Base-by-base conservation (phyloP, 2,329 filamentous ascomycete genomes). In the Byssochlamys sp. region DNA sequence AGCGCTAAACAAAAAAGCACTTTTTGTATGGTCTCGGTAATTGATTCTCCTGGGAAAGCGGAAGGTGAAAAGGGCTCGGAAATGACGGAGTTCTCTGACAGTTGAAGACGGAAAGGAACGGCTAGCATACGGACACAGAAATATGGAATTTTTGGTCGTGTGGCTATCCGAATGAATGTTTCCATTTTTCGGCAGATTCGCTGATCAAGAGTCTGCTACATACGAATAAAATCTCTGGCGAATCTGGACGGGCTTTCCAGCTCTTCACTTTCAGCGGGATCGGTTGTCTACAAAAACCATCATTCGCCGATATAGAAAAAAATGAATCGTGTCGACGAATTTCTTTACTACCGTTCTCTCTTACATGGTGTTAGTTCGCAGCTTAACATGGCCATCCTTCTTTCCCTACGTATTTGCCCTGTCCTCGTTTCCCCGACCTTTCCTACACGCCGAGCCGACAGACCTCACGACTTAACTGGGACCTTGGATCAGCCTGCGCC, bases 1-100 rank as follows among this genome's bases (percentile, higher is more conserved):
- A 76, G 73, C 73, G 73, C 68, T 76, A 75, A 75, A 68, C 61
- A 58, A 64, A 55, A 63, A 66, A 61, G 10, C 19, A 24, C 63
- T 65, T 67, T 66, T 63, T 61, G 66, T 66, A 50, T 9, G 52
- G 67, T 45, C 63, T 68, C 68, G 68, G 68, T 71, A 63, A 67
- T 51, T 12, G 49, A 31, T 68, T 67, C 49, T 51, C 49, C 49
- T 51, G 24, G 49, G 25, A 28, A 51, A 53, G 29, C 29, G 28
- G 28, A 53, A 28, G 52, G 52, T 28, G 52, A 31, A 29, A 35
- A 28, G 19, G 52, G 52, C 49, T 51, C 39, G 39, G 39, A 45
- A 51, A 28, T 51, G 49, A 51, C 49, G 49, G 49, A 66, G 65
- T 71, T 70, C 66, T 66, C 61, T 63, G 24, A 51, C 24, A 28